Conservation (phyloP, 2,329 filamentous ascomycete species). For the Fusarium sterilihyphosum region DNA sequence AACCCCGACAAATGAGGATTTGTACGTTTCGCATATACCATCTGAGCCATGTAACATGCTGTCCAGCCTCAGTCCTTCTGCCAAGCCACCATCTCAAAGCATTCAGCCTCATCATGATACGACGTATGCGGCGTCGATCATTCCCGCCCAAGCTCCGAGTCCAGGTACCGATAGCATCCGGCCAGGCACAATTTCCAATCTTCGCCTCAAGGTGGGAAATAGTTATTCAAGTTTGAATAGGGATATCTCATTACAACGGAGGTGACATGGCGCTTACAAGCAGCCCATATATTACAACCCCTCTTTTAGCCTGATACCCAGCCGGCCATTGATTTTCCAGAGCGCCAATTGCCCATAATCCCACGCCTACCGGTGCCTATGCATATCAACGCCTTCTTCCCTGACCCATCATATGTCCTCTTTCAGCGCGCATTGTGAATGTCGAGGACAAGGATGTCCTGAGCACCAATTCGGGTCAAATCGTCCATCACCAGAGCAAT, state of each 20-base stretch:
- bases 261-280: slow-evolving; percentile 21
- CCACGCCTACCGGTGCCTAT: slow-evolving; percentile 20
- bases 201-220: neutral
- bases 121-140: slow-evolving; percentile 24
- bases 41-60: slow-evolving; percentile 7
- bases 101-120: slow-evolving; percentile 17
- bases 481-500: slow-evolving; percentile 90
- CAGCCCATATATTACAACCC: slow-evolving; percentile 21
- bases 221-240: slow-evolving; percentile 16
- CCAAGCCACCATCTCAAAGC: slow-evolving; percentile 24
- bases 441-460: slow-evolving; percentile 85
- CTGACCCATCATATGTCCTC: slow-evolving; percentile 8
- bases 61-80: neutral
- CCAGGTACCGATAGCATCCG: neutral
- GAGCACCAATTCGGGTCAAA: slow-evolving; percentile 77
- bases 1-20: neutral
- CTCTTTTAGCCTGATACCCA: slow-evolving; percentile 16
- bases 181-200: neutral
- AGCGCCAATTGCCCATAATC: slow-evolving; percentile 36
- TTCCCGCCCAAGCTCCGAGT: slow-evolving; percentile 1
- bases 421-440: slow-evolving; percentile 79
- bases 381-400: slow-evolving; percentile 27
- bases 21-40: neutral
- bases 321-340: slow-evolving; percentile 24
- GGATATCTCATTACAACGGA: slow-evolving; percentile 33